These are phyloP conservation scores for Xylaria sp. DNA, from an alignment of 2,329 filamentous ascomycete genomes.

Conservation along the genomic window DNA sequence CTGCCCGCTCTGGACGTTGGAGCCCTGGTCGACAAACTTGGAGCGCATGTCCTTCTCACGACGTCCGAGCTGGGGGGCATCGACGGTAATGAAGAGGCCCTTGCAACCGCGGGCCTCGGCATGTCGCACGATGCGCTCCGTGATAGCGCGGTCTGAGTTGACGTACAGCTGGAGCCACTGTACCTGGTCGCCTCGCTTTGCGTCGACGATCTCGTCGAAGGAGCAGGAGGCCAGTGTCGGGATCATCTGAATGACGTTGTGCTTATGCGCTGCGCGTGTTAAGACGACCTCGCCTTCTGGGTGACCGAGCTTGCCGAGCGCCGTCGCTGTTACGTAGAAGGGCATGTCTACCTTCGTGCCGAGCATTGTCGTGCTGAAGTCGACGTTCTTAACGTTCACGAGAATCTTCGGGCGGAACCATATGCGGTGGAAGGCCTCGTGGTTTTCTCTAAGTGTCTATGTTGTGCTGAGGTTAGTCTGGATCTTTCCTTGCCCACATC, in stretches of 20 bases:
- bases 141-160: conserved; percentile 91
- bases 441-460: conserved; percentile 91
- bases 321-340: conserved; percentile 95
- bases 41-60: conserved; percentile 96
- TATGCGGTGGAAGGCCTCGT: conserved; percentile 92
- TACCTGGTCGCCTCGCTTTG: conserved; percentile 68
- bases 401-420: conserved; percentile 90
- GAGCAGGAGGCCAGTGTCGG: conserved; percentile 94
- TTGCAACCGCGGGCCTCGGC: conserved; percentile 89
- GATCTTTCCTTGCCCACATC: not conserved
- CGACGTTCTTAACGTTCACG: conserved; percentile 81
- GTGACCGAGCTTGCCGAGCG: conserved; percentile 89
- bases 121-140: conserved; percentile 82
- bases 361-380: conserved; percentile 89
- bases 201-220: conserved; percentile 95
- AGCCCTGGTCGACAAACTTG: conserved; percentile 81
- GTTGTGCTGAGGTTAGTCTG: not conserved
- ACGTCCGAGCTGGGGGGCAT: conserved; percentile 89
- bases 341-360: conserved; percentile 78
- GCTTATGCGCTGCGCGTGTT: conserved; percentile 75
- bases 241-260: conserved; percentile 97
- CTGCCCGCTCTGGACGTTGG: conserved; percentile 72
- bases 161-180: conserved; percentile 98
- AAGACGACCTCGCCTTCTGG: conserved; percentile 90
- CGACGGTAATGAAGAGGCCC: conserved; percentile 96